Percentiles rank a stretch among this genome's conserved stretches.
These are phyloP conservation scores for Chaetomium strumarium DNA, from an alignment of 2,329 filamentous ascomycete species.

Conservation along the genomic window DNA sequence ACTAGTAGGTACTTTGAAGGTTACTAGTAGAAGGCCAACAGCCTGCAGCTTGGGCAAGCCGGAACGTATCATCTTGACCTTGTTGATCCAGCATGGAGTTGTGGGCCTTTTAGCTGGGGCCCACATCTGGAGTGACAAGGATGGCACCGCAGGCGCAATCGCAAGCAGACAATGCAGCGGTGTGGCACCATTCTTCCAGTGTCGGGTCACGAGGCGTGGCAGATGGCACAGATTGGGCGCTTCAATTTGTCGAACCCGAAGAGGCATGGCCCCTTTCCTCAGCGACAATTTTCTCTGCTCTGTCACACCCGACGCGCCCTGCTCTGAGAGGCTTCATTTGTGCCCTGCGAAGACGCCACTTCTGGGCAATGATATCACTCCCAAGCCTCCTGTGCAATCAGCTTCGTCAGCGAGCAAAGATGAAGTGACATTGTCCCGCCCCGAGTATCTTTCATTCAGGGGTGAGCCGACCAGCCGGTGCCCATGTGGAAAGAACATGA, in stretches of 20 bases:
- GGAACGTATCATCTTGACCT: no score
- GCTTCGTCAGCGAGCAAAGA: not conserved
- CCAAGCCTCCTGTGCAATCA: conserved; percentile 16
- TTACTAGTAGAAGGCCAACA: not conserved
- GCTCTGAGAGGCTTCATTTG: not conserved
- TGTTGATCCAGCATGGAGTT: no score
- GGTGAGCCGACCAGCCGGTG: conserved; percentile 12
- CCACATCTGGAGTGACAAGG: no score
- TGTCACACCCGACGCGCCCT: conserved; percentile 14
- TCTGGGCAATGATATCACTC: conserved; percentile 22
- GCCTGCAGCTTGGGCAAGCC: no score
- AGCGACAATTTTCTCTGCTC: conserved; percentile 7
- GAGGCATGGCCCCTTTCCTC: conserved; percentile 3
- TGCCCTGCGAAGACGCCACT: conserved; percentile 1
- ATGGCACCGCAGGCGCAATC: not conserved
- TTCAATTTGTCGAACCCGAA: conserved; percentile 15
- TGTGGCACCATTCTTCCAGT: conserved; percentile 17
- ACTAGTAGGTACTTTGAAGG: no score
- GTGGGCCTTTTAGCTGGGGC: no score
- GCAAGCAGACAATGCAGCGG: conserved; percentile 15
- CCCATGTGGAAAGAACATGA: not conserved
- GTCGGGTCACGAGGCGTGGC: conserved; percentile 22
- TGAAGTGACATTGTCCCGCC: conserved; percentile 1
- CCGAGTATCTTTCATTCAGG: conserved; percentile 1
- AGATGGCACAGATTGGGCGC: conserved; percentile 9